A percentile compares a stretch with the other conserved stretches of the same genome.
phyloP scores from a whole-genome alignment of 345 rosid genomes.

The Hevea brasiliensis region DNA sequence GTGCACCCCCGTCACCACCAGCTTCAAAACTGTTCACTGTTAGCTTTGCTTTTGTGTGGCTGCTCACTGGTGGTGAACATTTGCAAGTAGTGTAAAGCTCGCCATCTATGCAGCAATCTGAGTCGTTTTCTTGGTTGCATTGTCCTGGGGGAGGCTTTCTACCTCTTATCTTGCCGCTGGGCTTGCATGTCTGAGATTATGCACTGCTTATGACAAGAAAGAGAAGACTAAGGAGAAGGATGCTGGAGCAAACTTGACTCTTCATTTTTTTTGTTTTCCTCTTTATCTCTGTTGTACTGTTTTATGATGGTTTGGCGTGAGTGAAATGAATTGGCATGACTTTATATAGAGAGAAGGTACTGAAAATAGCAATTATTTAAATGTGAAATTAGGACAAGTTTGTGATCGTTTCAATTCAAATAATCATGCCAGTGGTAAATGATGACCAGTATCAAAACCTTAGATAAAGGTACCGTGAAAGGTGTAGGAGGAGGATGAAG shows the following conservation, averaged over 20 bases:
- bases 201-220: neutral
- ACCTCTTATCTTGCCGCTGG: neutral
- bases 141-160: conserved; percentile 11
- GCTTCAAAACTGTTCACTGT: conserved; percentile 12
- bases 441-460: no score
- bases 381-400: neutral
- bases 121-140: conserved; percentile 13
- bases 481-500: no score
- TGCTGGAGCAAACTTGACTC: neutral
- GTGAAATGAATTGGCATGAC: no score
- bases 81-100: conserved; percentile 6
- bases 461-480: no score
- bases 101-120: conserved; percentile 4
- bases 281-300: no score
- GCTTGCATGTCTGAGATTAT: neutral
- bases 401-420: no score
- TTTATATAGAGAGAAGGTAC: no score
- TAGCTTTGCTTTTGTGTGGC: conserved; percentile 5
- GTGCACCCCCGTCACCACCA: conserved; percentile 8
- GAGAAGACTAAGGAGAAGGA: neutral
- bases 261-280: neutral
- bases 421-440: no score
- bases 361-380: no score
- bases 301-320: no score
- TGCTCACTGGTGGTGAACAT: conserved; percentile 10